These are phyloP conservation scores for Lactifluus rugatus DNA, from an alignment of 768 basidiomycete species.

Conservation along the genomic window DNA sequence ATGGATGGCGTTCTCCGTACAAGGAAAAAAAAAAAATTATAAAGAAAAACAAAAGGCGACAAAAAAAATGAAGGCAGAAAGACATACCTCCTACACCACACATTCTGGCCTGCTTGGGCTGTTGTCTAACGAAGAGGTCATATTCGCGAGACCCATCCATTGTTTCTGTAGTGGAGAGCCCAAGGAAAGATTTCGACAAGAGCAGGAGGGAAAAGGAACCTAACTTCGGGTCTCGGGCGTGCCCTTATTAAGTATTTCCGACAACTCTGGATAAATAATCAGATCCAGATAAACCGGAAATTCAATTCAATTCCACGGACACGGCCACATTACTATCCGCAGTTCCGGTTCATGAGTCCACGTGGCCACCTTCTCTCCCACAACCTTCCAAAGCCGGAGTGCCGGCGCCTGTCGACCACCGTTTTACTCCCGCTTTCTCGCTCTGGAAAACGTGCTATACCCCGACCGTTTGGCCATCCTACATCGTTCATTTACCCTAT, in stretches of 20 bases:
- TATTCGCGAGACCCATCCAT: slow-evolving; percentile 52
- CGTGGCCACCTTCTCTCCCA: slow-evolving; percentile 10
- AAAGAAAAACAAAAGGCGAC: background rate
- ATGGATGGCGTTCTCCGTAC: background rate
- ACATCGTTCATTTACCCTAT: background rate
- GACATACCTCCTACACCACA: slow-evolving; percentile 76
- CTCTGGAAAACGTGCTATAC: background rate
- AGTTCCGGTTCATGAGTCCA: slow-evolving; percentile 10
- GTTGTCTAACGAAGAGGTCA: slow-evolving; percentile 77
- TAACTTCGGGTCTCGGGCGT: slow-evolving; percentile 15
- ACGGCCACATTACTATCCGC: slow-evolving; percentile 9
- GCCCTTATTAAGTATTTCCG: slow-evolving; percentile 16
- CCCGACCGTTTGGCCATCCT: slow-evolving; percentile 3
- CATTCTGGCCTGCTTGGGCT: slow-evolving; percentile 88
- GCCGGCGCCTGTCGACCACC: slow-evolving; percentile 10
- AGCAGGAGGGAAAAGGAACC: slow-evolving; percentile 16
- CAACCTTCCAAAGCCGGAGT: slow-evolving; percentile 7
- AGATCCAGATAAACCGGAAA: slow-evolving; percentile 13
- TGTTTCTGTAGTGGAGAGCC: background rate
- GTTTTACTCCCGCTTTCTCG: slow-evolving; percentile 4
- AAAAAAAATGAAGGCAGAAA: background rate
- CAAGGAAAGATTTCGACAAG: slow-evolving; percentile 1
- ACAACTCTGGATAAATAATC: slow-evolving; percentile 8
- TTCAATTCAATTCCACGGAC: slow-evolving; percentile 18
- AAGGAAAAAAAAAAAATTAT: background rate